Percentiles rank a stretch among this genome's conserved stretches.
Conservation (phyloP, 306 rosid species). For the Fagus crenata region DNA sequence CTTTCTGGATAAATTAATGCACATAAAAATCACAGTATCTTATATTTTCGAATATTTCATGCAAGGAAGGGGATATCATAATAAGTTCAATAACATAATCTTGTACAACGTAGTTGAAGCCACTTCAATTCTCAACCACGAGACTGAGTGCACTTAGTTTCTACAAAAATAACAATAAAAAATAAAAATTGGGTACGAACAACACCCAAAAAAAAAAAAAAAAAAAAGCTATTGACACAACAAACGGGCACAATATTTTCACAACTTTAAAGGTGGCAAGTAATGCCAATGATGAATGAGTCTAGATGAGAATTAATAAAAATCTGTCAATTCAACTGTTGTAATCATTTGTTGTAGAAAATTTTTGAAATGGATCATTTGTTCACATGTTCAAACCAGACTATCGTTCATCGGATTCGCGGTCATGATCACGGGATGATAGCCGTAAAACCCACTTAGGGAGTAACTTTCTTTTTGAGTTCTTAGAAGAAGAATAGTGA, state of each 20-base stretch:
- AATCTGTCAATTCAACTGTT: no score
- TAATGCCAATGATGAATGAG: no score
- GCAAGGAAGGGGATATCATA: not conserved
- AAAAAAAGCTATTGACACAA: not conserved
- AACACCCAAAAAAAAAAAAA: conserved; percentile 32
- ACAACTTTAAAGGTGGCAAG: no score
- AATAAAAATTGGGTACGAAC: conserved; percentile 28
- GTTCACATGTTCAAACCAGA: conserved; percentile 28
- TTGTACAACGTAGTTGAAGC: conserved; percentile 29
- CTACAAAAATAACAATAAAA: conserved; percentile 19
- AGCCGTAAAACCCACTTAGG: conserved; percentile 79
- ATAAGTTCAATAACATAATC: conserved; percentile 14
- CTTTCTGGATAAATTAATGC: not conserved
- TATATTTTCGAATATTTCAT: conserved; percentile 25
- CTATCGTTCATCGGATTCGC: conserved; percentile 53
- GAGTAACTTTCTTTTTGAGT: conserved; percentile 47
- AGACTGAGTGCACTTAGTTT: conserved; percentile 49
- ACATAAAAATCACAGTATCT: conserved; percentile 8
- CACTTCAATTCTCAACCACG: conserved; percentile 51
- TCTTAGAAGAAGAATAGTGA: conserved; percentile 1
- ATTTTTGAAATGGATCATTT: not conserved
- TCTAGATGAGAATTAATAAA: no score
- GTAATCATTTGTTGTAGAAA: no score
- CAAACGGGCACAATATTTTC: no score
- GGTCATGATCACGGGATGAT: conserved; percentile 54